phyloP scores from a whole-genome alignment of 768 basidiomycete genomes.

The Termitomyces sp. region DNA sequence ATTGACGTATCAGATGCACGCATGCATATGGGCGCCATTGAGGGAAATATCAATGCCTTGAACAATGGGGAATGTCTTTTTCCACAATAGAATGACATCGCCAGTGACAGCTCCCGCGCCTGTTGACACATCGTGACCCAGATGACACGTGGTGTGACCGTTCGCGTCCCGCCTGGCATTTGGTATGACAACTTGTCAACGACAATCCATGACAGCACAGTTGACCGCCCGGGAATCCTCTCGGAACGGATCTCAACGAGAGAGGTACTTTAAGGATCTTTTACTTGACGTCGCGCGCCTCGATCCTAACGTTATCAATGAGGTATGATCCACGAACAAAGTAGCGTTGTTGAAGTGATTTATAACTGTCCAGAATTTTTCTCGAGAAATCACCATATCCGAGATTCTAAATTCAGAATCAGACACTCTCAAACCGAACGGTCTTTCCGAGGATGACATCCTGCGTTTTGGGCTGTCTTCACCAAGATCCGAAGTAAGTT shows the following conservation, averaged over 20 bases:
- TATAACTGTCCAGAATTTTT: not conserved
- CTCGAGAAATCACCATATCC: conserved; percentile 5
- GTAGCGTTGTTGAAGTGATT: too few relatives aligned
- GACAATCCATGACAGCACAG: not conserved
- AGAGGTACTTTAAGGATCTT: not conserved
- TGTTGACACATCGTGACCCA: not conserved
- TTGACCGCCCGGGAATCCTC: not conserved
- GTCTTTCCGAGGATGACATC: conserved; percentile 4
- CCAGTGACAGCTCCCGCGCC: too few relatives aligned
- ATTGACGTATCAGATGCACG: too few relatives aligned
- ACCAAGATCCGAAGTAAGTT: conserved; percentile 7
- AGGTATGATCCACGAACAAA: too few relatives aligned
- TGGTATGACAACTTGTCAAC: not conserved
- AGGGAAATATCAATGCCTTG: too few relatives aligned
- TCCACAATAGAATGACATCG: too few relatives aligned
- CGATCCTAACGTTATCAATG: not conserved
- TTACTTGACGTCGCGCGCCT: conserved; percentile 5
- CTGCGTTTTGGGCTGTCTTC: conserved; percentile 9
- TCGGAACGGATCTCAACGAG: not conserved
- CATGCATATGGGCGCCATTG: too few relatives aligned
- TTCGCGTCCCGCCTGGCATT: not conserved
- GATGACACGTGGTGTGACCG: conserved; percentile 6
- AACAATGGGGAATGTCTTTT: not conserved
- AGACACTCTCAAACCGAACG: too few relatives aligned
- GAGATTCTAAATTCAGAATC: not conserved